phyloP scores from a whole-genome alignment of 176 grass and related monocot genomes.

The Chrysopogon serrulatus region DNA sequence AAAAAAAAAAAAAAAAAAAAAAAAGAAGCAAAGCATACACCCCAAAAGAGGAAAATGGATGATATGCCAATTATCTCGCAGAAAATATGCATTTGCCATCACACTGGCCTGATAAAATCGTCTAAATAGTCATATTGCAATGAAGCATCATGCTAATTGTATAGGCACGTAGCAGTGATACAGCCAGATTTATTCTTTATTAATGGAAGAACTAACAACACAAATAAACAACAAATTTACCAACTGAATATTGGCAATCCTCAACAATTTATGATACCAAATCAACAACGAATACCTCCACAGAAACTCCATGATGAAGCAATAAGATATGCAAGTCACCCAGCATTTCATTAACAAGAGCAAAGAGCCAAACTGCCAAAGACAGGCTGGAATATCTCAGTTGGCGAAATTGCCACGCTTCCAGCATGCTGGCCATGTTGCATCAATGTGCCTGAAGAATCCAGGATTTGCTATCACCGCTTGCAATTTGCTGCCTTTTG shows the following conservation, averaged over 20 bases:
- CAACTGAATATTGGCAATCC: neutral
- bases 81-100: neutral
- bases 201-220: no score
- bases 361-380: conserved; percentile 23
- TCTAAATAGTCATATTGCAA: neutral
- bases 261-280: conserved; percentile 11
- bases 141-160: neutral
- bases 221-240: neutral
- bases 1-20: no score
- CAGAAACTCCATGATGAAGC: conserved; percentile 72
- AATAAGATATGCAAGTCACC: conserved; percentile 71
- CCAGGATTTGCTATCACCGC: conserved; percentile 38
- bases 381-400: conserved; percentile 74
- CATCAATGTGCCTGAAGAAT: conserved; percentile 46
- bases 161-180: neutral
- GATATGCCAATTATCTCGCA: neutral
- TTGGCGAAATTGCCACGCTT: conserved; percentile 65
- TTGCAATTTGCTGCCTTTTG: conserved; percentile 39
- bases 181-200: neutral
- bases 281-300: conserved; percentile 51
- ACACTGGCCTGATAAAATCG: neutral
- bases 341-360: conserved; percentile 79
- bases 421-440: conserved; percentile 45
- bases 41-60: neutral
- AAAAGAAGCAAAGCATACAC: neutral